Evolutionary conservation across 805 yeast species (phyloP).

Genomic region (Grigorovia humatica): DNA sequence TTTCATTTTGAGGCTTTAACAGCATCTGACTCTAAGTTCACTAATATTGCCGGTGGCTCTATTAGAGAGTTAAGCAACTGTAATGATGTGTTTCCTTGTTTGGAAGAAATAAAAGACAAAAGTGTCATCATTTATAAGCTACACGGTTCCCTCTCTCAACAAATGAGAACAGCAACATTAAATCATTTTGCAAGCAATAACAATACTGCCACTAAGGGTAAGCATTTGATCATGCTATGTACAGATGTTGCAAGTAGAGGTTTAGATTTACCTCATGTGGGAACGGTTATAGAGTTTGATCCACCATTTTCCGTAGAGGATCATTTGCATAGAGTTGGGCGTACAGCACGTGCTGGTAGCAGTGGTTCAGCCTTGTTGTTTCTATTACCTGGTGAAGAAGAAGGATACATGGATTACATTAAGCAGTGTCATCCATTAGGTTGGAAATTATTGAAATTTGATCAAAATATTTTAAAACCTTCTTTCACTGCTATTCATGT

Average conservation of each 20-base stretch:
- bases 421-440: constrained; percentile 47
- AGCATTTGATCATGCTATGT: constrained; percentile 68
- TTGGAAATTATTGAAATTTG: constrained; percentile 41
- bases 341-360: constrained; percentile 97
- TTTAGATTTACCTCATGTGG: constrained; percentile 77
- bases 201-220: constrained; percentile 31
- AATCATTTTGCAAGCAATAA: constrained; percentile 42
- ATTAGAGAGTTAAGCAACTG: constrained; percentile 25
- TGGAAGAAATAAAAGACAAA: constrained; percentile 28
- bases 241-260: constrained; percentile 99
- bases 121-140: constrained; percentile 51
- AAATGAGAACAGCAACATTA: constrained; percentile 67
- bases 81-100: constrained; percentile 23
- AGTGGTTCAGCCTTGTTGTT: constrained; percentile 70
- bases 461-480: constrained; percentile 31
- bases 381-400: constrained; percentile 83
- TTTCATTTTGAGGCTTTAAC: constrained; percentile 73
- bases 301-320: constrained; percentile 93
- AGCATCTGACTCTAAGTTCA: constrained; percentile 39
- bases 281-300: constrained; percentile 83
- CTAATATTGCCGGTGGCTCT: constrained; percentile 27
- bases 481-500: constrained; percentile 26
- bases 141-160: constrained; percentile 89
- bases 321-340: constrained; percentile 91
- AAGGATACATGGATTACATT: constrained; percentile 61